Conservation (phyloP, 2,329 filamentous ascomycete genomes). For the Penicillium decumbens region DNA sequence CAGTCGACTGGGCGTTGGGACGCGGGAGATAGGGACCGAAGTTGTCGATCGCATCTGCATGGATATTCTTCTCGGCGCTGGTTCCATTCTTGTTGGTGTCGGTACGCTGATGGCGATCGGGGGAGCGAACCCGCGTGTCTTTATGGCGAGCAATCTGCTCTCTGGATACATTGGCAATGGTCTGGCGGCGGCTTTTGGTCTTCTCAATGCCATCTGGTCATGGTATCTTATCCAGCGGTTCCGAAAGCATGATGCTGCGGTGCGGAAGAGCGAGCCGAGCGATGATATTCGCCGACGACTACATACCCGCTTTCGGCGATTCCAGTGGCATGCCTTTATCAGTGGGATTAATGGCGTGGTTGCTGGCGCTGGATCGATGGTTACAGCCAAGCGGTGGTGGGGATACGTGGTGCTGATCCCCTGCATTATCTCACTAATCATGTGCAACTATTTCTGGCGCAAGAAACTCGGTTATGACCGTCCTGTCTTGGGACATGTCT, state of each 20-base stretch:
- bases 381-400: conserved; percentile 51
- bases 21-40: conserved; percentile 51
- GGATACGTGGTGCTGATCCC: conserved; percentile 52
- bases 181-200: conserved; percentile 47
- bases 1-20: conserved; percentile 44
- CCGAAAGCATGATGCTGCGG: conserved; percentile 32
- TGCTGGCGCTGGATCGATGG: conserved; percentile 48
- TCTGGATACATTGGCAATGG: conserved; percentile 55
- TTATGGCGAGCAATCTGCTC: conserved; percentile 48
- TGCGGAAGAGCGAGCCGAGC: conserved; percentile 25
- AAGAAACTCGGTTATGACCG: conserved; percentile 47
- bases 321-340: conserved; percentile 45
- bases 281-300: conserved; percentile 32
- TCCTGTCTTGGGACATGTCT: conserved; percentile 21
- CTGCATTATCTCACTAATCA: conserved; percentile 46
- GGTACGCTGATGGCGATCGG: conserved; percentile 54
- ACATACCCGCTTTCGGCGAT: conserved; percentile 35
- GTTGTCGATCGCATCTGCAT: conserved; percentile 49
- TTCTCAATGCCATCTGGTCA: conserved; percentile 50
- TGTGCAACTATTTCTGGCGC: conserved; percentile 51
- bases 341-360: conserved; percentile 47
- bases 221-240: conserved; percentile 43
- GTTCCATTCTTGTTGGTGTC: conserved; percentile 48
- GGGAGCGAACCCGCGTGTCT: conserved; percentile 45
- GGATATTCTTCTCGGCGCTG: conserved; percentile 50